Percentiles rank a stretch among this genome's conserved stretches.
These are phyloP conservation scores for Ambrosia artemisiifolia DNA, from an alignment of 129 eudicot species.

Conservation along the genomic window DNA sequence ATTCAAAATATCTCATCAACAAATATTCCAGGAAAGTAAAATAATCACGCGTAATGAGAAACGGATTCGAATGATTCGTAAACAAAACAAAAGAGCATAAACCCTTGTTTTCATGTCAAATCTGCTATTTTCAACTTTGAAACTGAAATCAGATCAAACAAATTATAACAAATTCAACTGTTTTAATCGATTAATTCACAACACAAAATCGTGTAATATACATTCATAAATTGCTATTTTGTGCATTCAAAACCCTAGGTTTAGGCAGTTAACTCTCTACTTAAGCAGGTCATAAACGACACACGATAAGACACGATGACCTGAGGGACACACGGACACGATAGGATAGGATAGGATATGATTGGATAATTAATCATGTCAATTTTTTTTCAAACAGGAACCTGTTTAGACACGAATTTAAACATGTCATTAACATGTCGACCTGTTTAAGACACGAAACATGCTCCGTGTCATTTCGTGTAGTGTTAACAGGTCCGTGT, in stretches of 20 bases:
- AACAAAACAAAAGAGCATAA: neutral
- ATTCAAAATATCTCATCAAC: slow-evolving; percentile 6
- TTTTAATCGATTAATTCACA: neutral
- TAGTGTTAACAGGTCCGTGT: too few relatives aligned
- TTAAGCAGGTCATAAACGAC: too few relatives aligned
- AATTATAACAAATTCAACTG: neutral
- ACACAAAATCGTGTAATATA: neutral
- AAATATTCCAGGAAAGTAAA: neutral
- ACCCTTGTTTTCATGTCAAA: neutral
- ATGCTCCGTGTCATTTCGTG: too few relatives aligned
- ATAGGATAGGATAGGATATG: too few relatives aligned
- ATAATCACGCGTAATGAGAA: neutral
- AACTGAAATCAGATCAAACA: neutral
- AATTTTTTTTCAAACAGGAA: too few relatives aligned
- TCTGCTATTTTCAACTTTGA: neutral
- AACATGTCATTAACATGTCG: too few relatives aligned
- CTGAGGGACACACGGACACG: too few relatives aligned
- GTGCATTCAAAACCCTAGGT: slow-evolving; percentile 8
- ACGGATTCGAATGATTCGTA: neutral
- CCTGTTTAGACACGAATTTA: too few relatives aligned
- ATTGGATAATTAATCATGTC: too few relatives aligned
- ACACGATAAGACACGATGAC: too few relatives aligned
- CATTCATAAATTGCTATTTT: neutral
- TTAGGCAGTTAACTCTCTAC: neutral
- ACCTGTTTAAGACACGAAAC: too few relatives aligned